phyloP scores from a whole-genome alignment of 768 basidiomycete genomes.

The Hemileccinum rubropunctum region DNA sequence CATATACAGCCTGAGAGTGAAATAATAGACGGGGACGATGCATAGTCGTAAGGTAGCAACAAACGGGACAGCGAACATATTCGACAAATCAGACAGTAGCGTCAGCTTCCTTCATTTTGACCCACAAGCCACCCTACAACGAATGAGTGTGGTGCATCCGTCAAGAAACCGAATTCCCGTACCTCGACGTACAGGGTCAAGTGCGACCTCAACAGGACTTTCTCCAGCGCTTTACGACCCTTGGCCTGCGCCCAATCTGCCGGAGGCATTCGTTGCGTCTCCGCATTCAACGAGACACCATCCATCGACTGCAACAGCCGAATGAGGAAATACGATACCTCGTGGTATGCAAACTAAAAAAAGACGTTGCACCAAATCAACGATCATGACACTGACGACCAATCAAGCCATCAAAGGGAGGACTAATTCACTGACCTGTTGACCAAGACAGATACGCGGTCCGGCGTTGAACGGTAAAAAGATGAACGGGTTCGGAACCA shows the following conservation, averaged over 20 bases:
- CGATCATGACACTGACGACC: too few relatives aligned
- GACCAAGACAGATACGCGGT: slow-evolving; percentile 61
- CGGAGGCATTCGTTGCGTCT: slow-evolving; percentile 34
- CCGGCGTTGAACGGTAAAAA: slow-evolving; percentile 70
- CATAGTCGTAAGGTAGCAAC: too few relatives aligned
- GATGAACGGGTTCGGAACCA: slow-evolving; percentile 61
- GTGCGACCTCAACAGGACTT: slow-evolving; percentile 36
- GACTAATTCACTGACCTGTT: slow-evolving; percentile 31
- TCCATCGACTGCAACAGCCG: slow-evolving; percentile 51
- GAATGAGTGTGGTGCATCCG: background rate
- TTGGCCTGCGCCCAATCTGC: slow-evolving; percentile 31
- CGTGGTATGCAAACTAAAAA: slow-evolving; percentile 53
- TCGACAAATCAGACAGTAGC: background rate
- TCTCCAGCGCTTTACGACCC: slow-evolving; percentile 40
- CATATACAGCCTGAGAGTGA: too few relatives aligned
- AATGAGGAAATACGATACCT: slow-evolving; percentile 52
- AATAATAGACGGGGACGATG: too few relatives aligned
- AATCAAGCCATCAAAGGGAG: too few relatives aligned
- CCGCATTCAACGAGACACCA: slow-evolving; percentile 37
- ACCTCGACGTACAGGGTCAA: slow-evolving; percentile 45
- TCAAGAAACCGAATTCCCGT: too few relatives aligned
- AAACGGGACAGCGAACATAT: too few relatives aligned
- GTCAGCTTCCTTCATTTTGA: slow-evolving; percentile 21
- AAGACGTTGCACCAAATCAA: background rate
- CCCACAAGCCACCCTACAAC: slow-evolving; percentile 25